Evolutionary conservation across 805 yeast species (phyloP).

Genomic region (Metschnikowia dekortorum): DNA sequence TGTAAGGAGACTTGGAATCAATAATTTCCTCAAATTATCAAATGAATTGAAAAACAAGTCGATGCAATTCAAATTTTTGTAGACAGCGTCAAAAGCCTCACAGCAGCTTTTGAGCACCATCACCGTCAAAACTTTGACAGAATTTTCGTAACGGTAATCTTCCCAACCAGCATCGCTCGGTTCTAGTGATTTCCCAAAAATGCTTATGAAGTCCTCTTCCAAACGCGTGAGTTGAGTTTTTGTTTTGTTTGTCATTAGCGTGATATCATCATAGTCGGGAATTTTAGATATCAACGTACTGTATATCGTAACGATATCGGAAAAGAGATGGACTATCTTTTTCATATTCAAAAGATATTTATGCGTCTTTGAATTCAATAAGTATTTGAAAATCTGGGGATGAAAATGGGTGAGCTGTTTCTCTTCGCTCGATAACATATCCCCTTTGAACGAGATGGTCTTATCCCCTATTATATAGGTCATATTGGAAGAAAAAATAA

Average conservation of each 20-base stretch:
- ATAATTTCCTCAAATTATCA: slow-evolving; percentile 34
- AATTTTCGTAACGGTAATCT: slow-evolving; percentile 21
- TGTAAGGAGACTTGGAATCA: slow-evolving; percentile 32
- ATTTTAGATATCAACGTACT: slow-evolving; percentile 35
- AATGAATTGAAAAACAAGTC: slow-evolving; percentile 36
- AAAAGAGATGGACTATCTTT: slow-evolving; percentile 32
- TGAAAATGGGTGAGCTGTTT: slow-evolving; percentile 25
- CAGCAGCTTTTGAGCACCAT: slow-evolving; percentile 11
- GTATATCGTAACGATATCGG: slow-evolving; percentile 37
- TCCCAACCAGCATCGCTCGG: slow-evolving; percentile 23
- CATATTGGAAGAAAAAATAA: slow-evolving; percentile 17
- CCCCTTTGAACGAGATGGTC: slow-evolving; percentile 22
- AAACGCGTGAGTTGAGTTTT: slow-evolving; percentile 19
- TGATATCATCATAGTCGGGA: slow-evolving; percentile 39
- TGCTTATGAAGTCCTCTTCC: slow-evolving; percentile 29
- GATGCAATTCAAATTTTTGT: slow-evolving; percentile 30
- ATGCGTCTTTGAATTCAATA: slow-evolving; percentile 29
- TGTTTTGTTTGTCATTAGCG: slow-evolving; percentile 25
- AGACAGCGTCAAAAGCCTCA: slow-evolving; percentile 15
- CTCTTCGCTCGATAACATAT: slow-evolving; percentile 20
- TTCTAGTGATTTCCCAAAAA: slow-evolving; percentile 20
- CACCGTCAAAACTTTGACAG: slow-evolving; percentile 19
- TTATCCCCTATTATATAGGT: slow-evolving; percentile 38
- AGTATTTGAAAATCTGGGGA: slow-evolving; percentile 27
- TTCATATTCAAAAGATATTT: slow-evolving; percentile 25